Evolutionary conservation across 441 rosid species (phyloP).

Genomic region (Metrosideros polymorpha): DNA sequence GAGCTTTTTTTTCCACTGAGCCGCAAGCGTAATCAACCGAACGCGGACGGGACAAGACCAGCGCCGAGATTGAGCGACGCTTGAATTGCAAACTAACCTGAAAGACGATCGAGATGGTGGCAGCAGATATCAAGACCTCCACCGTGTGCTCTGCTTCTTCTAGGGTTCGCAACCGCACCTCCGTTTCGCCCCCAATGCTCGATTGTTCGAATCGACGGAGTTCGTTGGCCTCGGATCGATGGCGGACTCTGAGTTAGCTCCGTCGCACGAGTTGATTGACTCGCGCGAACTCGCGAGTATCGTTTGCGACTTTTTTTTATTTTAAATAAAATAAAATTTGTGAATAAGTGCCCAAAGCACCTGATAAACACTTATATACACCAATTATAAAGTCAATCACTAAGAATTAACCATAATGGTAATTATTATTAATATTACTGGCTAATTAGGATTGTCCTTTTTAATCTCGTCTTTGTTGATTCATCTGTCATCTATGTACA

Average conservation of each 20-base stretch:
- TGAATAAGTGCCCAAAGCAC: neutral
- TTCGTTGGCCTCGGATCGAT: neutral
- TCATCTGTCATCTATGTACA: neutral
- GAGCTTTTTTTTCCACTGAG: neutral
- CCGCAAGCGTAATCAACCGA: neutral
- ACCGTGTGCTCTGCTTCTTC: neutral
- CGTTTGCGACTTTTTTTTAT: neutral
- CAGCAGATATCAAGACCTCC: neutral
- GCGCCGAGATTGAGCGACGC: neutral
- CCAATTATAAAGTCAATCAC: neutral
- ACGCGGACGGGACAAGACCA: neutral
- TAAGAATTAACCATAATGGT: neutral
- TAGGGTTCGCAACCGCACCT: neutral
- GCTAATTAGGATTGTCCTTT: neutral
- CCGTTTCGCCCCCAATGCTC: neutral
- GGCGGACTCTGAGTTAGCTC: neutral
- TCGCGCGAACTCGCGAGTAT: neutral
- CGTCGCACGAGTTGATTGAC: neutral
- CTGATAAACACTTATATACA: neutral
- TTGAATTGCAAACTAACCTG: neutral
- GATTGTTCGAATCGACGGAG: neutral
- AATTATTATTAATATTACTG: neutral
- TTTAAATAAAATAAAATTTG: neutral
- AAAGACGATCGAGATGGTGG: neutral
- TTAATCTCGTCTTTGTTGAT: neutral